Evolutionary conservation across 2,329 filamentous ascomycete species (phyloP).

Genomic region (Chaetoscypha palmicola): DNA sequence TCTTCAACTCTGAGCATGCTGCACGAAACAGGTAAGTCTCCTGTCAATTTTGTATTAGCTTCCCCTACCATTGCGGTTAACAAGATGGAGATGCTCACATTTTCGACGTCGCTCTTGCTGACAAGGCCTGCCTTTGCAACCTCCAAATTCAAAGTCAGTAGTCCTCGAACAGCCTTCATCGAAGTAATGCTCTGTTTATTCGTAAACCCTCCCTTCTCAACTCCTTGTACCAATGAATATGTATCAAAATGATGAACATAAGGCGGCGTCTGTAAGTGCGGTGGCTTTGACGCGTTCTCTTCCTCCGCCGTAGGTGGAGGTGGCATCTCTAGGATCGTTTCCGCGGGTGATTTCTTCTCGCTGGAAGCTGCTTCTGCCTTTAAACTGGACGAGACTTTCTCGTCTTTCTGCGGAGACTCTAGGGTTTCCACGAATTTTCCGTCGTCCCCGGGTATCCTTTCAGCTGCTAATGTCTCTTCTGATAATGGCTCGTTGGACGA

Average conservation of each 20-base stretch:
- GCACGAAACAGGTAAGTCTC: constrained; percentile 91
- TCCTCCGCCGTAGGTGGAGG: constrained; percentile 35
- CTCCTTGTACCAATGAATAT: constrained; percentile 77
- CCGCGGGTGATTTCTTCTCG: constrained; percentile 35
- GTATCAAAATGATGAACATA: constrained; percentile 97
- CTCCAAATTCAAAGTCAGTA: constrained; percentile 73
- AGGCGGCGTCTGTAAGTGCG: constrained; percentile 64
- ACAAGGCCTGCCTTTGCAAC: constrained; percentile 74
- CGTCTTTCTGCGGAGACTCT: constrained; percentile 2
- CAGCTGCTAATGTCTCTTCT: constrained; percentile 24
- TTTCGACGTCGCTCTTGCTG: constrained; percentile 88
- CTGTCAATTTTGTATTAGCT: too few relatives aligned
- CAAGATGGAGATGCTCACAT: too few relatives aligned
- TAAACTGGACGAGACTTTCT: constrained; percentile 15
- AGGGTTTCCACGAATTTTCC: not conserved
- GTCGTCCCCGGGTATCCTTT: constrained; percentile 20
- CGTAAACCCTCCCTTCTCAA: constrained; percentile 65
- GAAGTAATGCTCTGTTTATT: constrained; percentile 69
- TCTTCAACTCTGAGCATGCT: constrained; percentile 84
- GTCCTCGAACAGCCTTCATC: constrained; percentile 84
- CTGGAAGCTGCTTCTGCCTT: constrained; percentile 31
- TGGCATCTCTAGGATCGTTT: constrained; percentile 44
- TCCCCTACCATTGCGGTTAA: too few relatives aligned
- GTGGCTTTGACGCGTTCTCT: constrained; percentile 43
- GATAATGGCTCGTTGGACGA: constrained; percentile 22